phyloP scores from a whole-genome alignment of 2,329 filamentous ascomycete species.

The Fulvia fulva region DNA sequence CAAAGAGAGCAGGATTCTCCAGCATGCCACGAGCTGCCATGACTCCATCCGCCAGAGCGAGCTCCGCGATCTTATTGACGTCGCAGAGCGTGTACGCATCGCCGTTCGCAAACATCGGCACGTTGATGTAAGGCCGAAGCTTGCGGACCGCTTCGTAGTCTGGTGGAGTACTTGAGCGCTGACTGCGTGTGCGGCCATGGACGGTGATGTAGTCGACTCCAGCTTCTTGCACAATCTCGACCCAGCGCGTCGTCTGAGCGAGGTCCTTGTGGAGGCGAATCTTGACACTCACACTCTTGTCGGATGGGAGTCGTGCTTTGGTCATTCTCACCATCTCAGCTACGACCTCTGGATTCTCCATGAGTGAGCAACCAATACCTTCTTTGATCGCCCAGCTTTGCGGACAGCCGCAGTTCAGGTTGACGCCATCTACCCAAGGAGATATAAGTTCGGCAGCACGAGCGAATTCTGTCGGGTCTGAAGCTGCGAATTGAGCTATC shows the following conservation, averaged over 20 bases:
- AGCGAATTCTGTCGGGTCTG: conserved; percentile 57
- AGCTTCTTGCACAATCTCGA: conserved; percentile 58
- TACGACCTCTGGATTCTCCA: conserved; percentile 63
- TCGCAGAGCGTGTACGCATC: conserved; percentile 58
- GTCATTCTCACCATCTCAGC: conserved; percentile 60
- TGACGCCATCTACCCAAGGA: conserved; percentile 61
- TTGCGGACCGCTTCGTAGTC: conserved; percentile 57
- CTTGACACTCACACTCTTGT: conserved; percentile 63
- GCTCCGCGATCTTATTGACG: conserved; percentile 30
- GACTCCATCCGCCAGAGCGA: conserved; percentile 46
- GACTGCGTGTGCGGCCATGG: conserved; percentile 61
- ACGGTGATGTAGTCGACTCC: conserved; percentile 67
- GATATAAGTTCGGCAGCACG: conserved; percentile 60
- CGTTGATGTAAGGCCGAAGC: conserved; percentile 49
- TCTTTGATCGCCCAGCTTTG: conserved; percentile 69
- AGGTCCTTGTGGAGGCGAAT: conserved; percentile 65
- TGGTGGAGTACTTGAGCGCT: conserved; percentile 59
- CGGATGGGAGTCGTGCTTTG: conserved; percentile 46
- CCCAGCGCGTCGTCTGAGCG: conserved; percentile 54
- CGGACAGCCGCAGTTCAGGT: conserved; percentile 70
- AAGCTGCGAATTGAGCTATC: conserved; percentile 65
- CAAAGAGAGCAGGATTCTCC: conserved; percentile 64
- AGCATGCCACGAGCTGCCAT: conserved; percentile 69
- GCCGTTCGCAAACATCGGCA: conserved; percentile 65
- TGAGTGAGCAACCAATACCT: conserved; percentile 64